Base-by-base conservation (phyloP, 306 rosid species). In the Luffa aegyptiaca region DNA sequence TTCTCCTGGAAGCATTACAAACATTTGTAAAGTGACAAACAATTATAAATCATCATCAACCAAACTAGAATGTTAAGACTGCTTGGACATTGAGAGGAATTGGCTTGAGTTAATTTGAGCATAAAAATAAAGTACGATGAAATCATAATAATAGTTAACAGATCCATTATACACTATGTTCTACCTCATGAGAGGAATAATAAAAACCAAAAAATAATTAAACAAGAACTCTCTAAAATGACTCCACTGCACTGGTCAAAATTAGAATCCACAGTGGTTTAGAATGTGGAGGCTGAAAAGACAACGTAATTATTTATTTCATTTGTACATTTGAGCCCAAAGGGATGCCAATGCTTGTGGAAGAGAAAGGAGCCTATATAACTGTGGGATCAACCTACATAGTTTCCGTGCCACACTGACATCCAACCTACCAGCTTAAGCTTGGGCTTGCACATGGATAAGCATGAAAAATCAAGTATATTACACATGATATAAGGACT, bases 1-100 rank as follows among this genome's bases (percentile, higher is more conserved):
- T 84, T 81, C 81, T 75, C 85, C 78, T 83, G 77, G 70, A 75
- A 75, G 79, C 77, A 72, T 72, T 72, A 72, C 59, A 72, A 36
- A 20, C 36, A 37, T 81, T 81, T 82, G 14, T 65, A 78, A 83
- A 66, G 76, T 35, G 80, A 86, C 39, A 86, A 73, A 58, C 65
- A 53, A 35, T 55, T 36, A 52, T 76, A 55, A 20, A 20, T 37
- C 35, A 76, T 9, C 64, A 53, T 53, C 49, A 36, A 56, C 46
- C 37, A 76, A 21, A 44, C 39, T 10, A 70, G 26, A 66, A 20
- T n/a, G 16, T 42, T 16, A 41, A 71, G 21, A 45, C 10, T 71
- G 16, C 57, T 71, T 70, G 33, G 37, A 71, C 57, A 26, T 5
- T 10, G 21, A 13, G 5, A 20, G 4, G 21, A 31, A 72, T 26